A percentile compares a stretch with the other conserved stretches of the same genome.
These are phyloP conservation scores for Dictyophora rubrovolvata DNA, from an alignment of 768 basidiomycete genomes.

Conservation along the genomic window DNA sequence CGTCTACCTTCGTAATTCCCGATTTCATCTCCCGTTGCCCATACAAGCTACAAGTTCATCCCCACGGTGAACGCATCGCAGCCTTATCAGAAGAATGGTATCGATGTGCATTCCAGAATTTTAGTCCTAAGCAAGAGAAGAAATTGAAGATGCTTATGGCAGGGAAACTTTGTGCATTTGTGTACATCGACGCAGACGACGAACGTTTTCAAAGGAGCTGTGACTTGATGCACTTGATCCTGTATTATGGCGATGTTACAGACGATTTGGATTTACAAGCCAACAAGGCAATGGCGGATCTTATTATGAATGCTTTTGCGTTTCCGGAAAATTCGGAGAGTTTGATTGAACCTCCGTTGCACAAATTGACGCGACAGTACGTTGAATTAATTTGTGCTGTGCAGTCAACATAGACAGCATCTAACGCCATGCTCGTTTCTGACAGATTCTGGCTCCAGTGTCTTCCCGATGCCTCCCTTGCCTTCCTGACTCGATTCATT, in stretches of 20 bases:
- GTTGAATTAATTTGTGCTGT: conserved; percentile 11
- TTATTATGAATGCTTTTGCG: conserved; percentile 22
- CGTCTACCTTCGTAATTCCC: conserved; percentile 34
- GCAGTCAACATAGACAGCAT: neutral
- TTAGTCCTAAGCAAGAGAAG: conserved; percentile 14
- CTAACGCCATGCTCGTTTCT: neutral
- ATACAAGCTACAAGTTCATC: conserved; percentile 35
- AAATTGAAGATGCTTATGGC: conserved; percentile 48
- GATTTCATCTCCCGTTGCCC: conserved; percentile 45
- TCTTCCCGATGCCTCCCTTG: conserved; percentile 27
- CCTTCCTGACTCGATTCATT: conserved; percentile 30
- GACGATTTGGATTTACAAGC: conserved; percentile 10
- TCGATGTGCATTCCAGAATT: neutral
- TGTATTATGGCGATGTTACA: conserved; percentile 19
- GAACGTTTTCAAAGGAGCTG: conserved; percentile 53
- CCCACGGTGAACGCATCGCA: conserved; percentile 36
- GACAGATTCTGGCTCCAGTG: conserved; percentile 30
- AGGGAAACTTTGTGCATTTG: conserved; percentile 55
- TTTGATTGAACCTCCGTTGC: conserved; percentile 19
- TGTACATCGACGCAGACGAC: conserved; percentile 44
- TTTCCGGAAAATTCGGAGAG: conserved; percentile 13
- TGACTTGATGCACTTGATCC: conserved; percentile 50
- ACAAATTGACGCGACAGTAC: conserved; percentile 25
- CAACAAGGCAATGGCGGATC: conserved; percentile 15
- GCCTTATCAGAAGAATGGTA: conserved; percentile 37